Evolutionary conservation across 176 grass and related monocot species (phyloP), one percentile per base, ranked within the genome.

Genomic region (Oryza coarctata): DNA sequence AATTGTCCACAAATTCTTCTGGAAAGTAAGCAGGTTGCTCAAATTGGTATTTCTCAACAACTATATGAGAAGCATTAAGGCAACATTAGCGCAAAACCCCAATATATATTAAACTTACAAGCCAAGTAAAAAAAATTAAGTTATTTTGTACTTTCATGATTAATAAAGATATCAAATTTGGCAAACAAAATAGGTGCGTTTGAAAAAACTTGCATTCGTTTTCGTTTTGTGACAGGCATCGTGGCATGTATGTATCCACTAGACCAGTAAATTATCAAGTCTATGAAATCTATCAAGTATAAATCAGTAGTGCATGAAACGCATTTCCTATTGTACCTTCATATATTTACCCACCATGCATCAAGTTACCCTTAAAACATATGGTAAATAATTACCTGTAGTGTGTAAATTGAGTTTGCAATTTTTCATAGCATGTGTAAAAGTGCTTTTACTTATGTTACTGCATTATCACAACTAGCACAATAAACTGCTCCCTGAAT

Each of bases 1-100:
- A 97, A 15, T 27, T 89, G 65, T 94, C 82, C 65, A 97, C 23
- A 71, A 97, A 52, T 52, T 87, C 86, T 30, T 86, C 91, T 12
- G 94, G 91, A 63, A 97, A 93, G 78, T 94, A 94, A 7, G 88
- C 78, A 74, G 86, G 81, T 14, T 97, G 89, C 26, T 84, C 84
- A 0, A 86, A 9, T 40, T 86, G 72, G 79, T 85, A 93, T 71
- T 65, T 67, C 17, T 89, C 91, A 41, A 77, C 62, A 84, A 72
- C 94, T 97, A 57, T 33, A 89, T n/a, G 35, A 82, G 4, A 3
- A 23, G 17, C 62, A 31, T 70, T 60, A 69, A 89, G 75, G 3
- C 13, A 71, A 31, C 32, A 13, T 89, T 70, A 89, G 28, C 81
- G 30, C 0, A 17, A 20, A 27, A 75, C 12, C 50, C 14, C 55